Conservation (phyloP, 805 yeast species). For the Barnettozyma wickerhamii region DNA sequence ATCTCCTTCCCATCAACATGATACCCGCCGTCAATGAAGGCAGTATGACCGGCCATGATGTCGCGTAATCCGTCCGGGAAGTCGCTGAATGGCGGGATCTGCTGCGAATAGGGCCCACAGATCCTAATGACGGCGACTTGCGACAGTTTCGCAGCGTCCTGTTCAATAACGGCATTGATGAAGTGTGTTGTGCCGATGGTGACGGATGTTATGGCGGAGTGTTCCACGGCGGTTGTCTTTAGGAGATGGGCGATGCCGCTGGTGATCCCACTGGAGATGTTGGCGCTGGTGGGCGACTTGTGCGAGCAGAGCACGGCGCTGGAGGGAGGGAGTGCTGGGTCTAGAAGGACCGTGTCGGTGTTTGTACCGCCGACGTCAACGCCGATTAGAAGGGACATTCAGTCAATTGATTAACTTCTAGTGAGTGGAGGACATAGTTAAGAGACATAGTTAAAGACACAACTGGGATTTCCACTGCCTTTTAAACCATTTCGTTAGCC, state of each 20-base stretch:
- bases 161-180: conserved; percentile 45
- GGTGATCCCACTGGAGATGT: conserved; percentile 40
- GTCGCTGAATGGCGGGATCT: conserved; percentile 38
- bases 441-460: too few relatives aligned
- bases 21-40: conserved; percentile 35
- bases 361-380: conserved; percentile 52
- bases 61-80: conserved; percentile 35
- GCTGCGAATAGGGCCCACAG: conserved; percentile 37
- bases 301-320: conserved; percentile 39
- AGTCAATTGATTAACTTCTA: too few relatives aligned
- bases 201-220: conserved; percentile 33
- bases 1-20: conserved; percentile 39
- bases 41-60: conserved; percentile 33
- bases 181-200: conserved; percentile 49
- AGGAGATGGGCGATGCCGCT: conserved; percentile 32
- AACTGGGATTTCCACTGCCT: too few relatives aligned
- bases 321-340: conserved; percentile 28
- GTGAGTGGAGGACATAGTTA: too few relatives aligned
- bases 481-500: too few relatives aligned
- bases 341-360: conserved; percentile 43
- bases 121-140: conserved; percentile 41
- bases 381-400: too few relatives aligned
- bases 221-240: conserved; percentile 20
- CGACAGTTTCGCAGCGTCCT: conserved; percentile 36
- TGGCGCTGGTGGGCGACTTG: conserved; percentile 40